Conservation (phyloP, 1,284 basidiomycete species). For the Boletellus deceptivus region DNA sequence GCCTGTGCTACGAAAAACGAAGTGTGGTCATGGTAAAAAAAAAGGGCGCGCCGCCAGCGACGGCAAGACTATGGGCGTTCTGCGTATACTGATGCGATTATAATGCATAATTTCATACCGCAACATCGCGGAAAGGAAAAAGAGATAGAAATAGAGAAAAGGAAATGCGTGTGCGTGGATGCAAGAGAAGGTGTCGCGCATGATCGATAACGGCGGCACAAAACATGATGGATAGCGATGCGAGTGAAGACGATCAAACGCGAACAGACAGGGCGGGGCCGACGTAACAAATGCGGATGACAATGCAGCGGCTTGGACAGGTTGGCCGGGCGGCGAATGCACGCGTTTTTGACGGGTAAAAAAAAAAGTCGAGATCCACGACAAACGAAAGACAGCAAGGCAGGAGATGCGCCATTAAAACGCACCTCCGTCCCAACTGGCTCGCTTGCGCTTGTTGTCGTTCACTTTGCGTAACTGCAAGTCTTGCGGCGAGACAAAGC, state of each 20-base stretch:
- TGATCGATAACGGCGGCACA: constrained; percentile 4
- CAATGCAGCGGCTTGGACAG: not conserved
- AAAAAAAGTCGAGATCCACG: constrained; percentile 1
- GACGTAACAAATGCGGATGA: constrained; percentile 10
- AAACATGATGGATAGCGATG: constrained; percentile 24
- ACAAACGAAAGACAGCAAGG: not conserved
- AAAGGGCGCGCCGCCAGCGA: constrained; percentile 18
- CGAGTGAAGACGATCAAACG: constrained; percentile 14
- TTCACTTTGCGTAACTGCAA: constrained; percentile 50
- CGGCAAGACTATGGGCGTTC: constrained; percentile 25
- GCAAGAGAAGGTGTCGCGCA: constrained; percentile 12
- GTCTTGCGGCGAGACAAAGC: constrained; percentile 66
- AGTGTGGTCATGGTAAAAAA: constrained; percentile 8
- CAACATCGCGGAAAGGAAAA: constrained; percentile 1
- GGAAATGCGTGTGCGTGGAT: constrained; percentile 17
- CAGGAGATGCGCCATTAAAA: constrained; percentile 15
- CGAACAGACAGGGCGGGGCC: not conserved
- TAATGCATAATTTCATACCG: constrained; percentile 29
- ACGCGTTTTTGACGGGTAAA: constrained; percentile 12
- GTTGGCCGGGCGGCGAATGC: constrained; percentile 7
- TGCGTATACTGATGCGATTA: constrained; percentile 25
- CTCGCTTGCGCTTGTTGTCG: constrained; percentile 69
- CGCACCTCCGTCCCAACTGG: constrained; percentile 68
- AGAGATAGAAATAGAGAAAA: constrained; percentile 1
- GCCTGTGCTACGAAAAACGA: constrained; percentile 15